Conservation (phyloP, 306 rosid species). For the Dalbergia oliveri region DNA sequence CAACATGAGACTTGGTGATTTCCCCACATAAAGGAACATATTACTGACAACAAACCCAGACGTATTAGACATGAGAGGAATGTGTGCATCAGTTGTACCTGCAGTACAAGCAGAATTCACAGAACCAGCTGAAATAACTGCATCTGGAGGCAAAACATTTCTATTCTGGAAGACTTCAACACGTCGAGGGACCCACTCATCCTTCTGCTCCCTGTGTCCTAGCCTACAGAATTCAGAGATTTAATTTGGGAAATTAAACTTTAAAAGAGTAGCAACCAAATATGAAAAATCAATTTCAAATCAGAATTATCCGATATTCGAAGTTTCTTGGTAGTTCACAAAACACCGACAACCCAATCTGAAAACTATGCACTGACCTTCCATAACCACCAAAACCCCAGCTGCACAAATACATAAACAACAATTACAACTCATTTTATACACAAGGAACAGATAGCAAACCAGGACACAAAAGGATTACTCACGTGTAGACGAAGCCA, state of each 20-base stretch:
- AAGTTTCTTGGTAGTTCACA: constrained; percentile 28
- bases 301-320: constrained; percentile 32
- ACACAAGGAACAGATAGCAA: constrained; percentile 31
- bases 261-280: constrained; percentile 16
- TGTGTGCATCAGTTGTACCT: constrained; percentile 51
- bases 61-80: neutral
- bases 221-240: constrained; percentile 62
- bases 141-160: constrained; percentile 80
- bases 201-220: constrained; percentile 99
- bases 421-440: constrained; percentile 35
- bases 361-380: constrained; percentile 68
- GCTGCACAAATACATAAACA: constrained; percentile 56
- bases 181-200: constrained; percentile 94
- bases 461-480: constrained; percentile 34
- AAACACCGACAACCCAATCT: constrained; percentile 14
- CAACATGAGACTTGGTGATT: neutral
- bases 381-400: constrained; percentile 99
- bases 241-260: constrained; percentile 23
- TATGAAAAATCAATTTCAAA: constrained; percentile 21
- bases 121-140: constrained; percentile 92
- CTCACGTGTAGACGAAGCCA: constrained; percentile 96
- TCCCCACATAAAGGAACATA: neutral
- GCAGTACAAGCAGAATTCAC: constrained; percentile 93
- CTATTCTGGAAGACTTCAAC: constrained; percentile 81
- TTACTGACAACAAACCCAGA: neutral